A percentile compares a stretch with the other conserved stretches of the same genome.
Conservation (phyloP, 192 early-diverging fungal species). For the Umbelopsis sp. region DNA sequence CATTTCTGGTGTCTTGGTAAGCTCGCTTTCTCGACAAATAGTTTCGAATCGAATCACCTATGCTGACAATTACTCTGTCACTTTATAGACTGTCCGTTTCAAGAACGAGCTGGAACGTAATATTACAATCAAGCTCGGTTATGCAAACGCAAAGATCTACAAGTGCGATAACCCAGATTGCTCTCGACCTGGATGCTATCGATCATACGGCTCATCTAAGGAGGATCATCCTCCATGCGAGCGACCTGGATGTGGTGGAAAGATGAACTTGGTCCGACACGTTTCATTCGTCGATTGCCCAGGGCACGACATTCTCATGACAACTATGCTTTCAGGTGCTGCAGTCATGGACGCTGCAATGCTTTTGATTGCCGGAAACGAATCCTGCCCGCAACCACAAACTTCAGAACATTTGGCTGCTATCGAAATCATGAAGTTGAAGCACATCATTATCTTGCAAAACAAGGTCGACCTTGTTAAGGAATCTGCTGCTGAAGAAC, state of each 20-base stretch:
- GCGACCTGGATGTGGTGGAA: constrained; percentile 81
- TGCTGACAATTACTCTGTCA: neutral
- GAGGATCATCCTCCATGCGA: constrained; percentile 90
- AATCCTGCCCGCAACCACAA: constrained; percentile 98
- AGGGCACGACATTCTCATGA: constrained; percentile 99
- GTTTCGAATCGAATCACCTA: neutral
- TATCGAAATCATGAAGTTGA: constrained; percentile 98
- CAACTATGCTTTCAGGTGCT: constrained; percentile 98
- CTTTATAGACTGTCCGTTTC: constrained; percentile 84
- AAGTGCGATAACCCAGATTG: constrained; percentile 94
- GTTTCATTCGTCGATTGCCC: constrained; percentile 99
- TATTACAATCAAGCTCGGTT: constrained; percentile 99
- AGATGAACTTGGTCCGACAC: constrained; percentile 84
- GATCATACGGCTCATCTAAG: constrained; percentile 80
- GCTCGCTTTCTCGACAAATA: neutral
- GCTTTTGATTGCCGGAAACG: constrained; percentile 97
- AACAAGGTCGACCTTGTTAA: constrained; percentile 99
- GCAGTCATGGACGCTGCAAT: constrained; percentile 99
- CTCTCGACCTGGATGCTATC: constrained; percentile 95
- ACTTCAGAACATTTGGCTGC: constrained; percentile 98
- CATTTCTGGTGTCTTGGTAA: constrained; percentile 91
- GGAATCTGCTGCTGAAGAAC: constrained; percentile 86
- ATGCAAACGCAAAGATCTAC: constrained; percentile 99
- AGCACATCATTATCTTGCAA: constrained; percentile 96
- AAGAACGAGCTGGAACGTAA: constrained; percentile 98